phyloP scores from a whole-genome alignment of 208 protist genomes.

The Tritrichomonas foetus region DNA sequence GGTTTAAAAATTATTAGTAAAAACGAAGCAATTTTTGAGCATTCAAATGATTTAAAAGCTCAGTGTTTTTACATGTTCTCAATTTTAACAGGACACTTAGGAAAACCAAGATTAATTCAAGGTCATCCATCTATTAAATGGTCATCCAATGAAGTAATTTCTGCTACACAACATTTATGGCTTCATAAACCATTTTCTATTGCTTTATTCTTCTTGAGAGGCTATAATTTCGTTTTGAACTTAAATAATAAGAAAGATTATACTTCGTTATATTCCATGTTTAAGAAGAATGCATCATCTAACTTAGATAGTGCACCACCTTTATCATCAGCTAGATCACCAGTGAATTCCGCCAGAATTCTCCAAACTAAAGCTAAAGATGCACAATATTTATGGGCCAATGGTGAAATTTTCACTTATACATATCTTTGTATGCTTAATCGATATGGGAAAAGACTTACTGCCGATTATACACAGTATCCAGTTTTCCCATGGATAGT shows the following conservation, averaged over 20 bases:
- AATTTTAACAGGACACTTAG: not conserved
- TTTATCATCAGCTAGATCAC: not conserved
- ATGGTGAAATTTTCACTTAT: not conserved
- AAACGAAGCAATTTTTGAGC: not conserved
- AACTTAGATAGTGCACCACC: not conserved
- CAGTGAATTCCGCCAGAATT: not conserved
- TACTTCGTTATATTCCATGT: not conserved
- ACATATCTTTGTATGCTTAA: not conserved
- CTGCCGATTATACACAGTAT: not conserved
- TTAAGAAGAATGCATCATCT: not conserved
- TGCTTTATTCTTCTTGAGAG: not conserved
- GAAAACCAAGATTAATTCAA: not conserved
- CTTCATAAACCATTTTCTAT: not conserved
- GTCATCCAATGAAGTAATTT: not conserved
- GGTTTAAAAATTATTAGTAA: not conserved
- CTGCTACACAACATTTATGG: not conserved
- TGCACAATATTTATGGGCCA: not conserved
- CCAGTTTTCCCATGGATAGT: not conserved
- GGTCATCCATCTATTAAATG: not conserved
- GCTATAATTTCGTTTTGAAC: not conserved
- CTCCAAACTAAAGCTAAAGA: not conserved
- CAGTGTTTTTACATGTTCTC: not conserved
- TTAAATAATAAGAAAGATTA: not conserved
- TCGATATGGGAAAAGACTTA: not conserved
- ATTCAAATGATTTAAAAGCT: not conserved